Conservation (phyloP, 352 stramenopile species). For the Phytopythium helicoides region DNA sequence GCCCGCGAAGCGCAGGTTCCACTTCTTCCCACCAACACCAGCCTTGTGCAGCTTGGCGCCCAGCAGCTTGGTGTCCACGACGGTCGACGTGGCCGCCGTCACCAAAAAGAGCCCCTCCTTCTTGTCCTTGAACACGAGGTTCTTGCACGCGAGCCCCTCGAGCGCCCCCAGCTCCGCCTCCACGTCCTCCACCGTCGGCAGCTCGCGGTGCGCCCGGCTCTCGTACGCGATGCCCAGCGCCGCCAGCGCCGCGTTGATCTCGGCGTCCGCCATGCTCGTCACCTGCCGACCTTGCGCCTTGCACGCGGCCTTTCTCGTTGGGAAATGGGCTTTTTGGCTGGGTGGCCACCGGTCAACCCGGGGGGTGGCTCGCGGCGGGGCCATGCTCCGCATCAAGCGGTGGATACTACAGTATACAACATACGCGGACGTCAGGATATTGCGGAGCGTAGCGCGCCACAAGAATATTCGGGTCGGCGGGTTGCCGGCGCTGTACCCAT, state of each 20-base stretch:
- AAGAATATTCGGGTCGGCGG: no score
- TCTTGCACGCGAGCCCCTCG: slow-evolving; percentile 91
- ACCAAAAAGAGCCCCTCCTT: slow-evolving; percentile 97
- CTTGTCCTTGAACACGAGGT: slow-evolving; percentile 98
- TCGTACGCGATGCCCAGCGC: slow-evolving; percentile 56
- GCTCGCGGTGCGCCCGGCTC: slow-evolving; percentile 50
- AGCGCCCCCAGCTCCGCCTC: slow-evolving; percentile 74
- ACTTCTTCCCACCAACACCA: slow-evolving; percentile 78
- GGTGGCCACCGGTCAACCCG: no score
- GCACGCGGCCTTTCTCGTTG: slow-evolving; percentile 1
- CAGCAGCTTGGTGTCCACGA: slow-evolving; percentile 92
- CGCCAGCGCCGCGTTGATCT: slow-evolving; percentile 56
- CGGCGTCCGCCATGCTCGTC: slow-evolving; percentile 42
- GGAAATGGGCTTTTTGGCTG: no score
- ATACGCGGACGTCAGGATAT: no score
- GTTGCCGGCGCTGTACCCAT: no score
- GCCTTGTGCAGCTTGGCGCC: slow-evolving; percentile 70
- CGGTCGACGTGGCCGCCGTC: slow-evolving; percentile 69
- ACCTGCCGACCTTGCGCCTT: background rate
- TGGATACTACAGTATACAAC: no score
- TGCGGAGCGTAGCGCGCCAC: no score
- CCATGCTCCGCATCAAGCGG: no score
- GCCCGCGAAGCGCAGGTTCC: slow-evolving; percentile 93
- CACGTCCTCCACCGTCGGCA: slow-evolving; percentile 75
- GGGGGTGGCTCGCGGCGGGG: no score